Evolutionary conservation across 257 asterid genomes (phyloP), one percentile per base, ranked within the genome.

Genomic region (Nicotiana otophora): DNA sequence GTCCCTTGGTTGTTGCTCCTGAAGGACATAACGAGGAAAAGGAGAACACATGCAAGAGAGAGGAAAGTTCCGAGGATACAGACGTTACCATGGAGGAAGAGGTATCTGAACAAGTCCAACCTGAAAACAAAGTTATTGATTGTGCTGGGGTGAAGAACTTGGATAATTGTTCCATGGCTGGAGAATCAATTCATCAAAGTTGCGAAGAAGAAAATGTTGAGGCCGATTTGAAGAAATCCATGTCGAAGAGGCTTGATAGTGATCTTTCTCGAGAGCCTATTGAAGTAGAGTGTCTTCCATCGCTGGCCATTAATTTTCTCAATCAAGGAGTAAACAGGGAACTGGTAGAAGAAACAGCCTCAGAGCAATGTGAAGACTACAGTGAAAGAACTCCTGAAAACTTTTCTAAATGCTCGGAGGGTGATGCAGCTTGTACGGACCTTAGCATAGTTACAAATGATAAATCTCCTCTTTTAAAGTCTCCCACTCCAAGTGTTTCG

Each of bases 401-500:
- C 82, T 84, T 90, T 80, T 83, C 88, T 46, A 83, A 82, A 17
- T 82, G 85, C 88, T 83, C 33, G 77, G 85, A 86, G 53, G 89
- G 84, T 84, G 87, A 72, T 64, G 79, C 53, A 77, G 70, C 85
- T 88, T 82, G 87, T 77, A 80, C 69, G 48, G 87, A 84, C 82
- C 72, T 82, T 69, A 84, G 86, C 74, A 76, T 87, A 67, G 85
- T 85, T 82, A 87, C 93, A 33, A 75, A 76, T 82, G 87, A 87
- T 82, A 83, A 60, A 26, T 89, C 92, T 64, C 94, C 89, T 60
- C 76, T 83, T 89, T 89, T 89, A 48, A 92, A 91, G 78, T 93
- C 97, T 77, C 99, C 99, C 9, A 62, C 91, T 63, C 98, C 95
- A 79, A 96, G 96, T 83, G 89, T 94, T 87, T 96, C 99, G 68